phyloP scores from a whole-genome alignment of 352 stramenopile genomes.

The Pythium pectinolyticum region DNA sequence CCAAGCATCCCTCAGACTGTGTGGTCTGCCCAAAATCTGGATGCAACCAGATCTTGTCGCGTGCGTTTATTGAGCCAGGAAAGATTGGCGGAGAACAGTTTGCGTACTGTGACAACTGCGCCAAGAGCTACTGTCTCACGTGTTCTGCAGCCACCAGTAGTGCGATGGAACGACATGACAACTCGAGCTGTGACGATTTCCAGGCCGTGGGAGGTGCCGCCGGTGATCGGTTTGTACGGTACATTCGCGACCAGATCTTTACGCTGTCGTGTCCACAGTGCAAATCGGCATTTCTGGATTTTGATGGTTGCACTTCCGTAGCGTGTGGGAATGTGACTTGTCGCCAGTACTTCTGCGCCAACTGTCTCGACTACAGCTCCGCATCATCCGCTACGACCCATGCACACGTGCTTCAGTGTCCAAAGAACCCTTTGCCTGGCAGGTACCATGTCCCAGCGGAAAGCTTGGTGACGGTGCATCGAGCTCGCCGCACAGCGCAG shows the following conservation, averaged over 20 bases:
- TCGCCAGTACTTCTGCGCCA: conserved; percentile 23
- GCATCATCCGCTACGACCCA: conserved; percentile 7
- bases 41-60: conserved; percentile 24
- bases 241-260: conserved; percentile 25
- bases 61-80: neutral
- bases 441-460: conserved; percentile 7
- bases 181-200: conserved; percentile 17
- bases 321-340: conserved; percentile 24
- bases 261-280: conserved; percentile 27
- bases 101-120: conserved; percentile 18
- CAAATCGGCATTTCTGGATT: conserved; percentile 27
- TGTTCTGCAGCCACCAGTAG: conserved; percentile 7
- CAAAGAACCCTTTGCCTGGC: conserved; percentile 12
- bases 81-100: neutral
- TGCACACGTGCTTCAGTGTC: conserved; percentile 18
- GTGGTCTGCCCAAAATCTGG: conserved; percentile 19
- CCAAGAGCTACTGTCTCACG: conserved; percentile 19
- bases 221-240: conserved; percentile 11
- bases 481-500: conserved; percentile 2
- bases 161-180: conserved; percentile 8
- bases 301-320: conserved; percentile 25
- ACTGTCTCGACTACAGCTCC: conserved; percentile 18
- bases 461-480: conserved; percentile 5
- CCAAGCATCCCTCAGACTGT: conserved; percentile 9
- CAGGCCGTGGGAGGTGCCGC: neutral